Percentiles rank a stretch among this genome's conserved stretches.
Conservation (phyloP, 2,329 filamentous ascomycete genomes). For the Thyridium curvatum region DNA sequence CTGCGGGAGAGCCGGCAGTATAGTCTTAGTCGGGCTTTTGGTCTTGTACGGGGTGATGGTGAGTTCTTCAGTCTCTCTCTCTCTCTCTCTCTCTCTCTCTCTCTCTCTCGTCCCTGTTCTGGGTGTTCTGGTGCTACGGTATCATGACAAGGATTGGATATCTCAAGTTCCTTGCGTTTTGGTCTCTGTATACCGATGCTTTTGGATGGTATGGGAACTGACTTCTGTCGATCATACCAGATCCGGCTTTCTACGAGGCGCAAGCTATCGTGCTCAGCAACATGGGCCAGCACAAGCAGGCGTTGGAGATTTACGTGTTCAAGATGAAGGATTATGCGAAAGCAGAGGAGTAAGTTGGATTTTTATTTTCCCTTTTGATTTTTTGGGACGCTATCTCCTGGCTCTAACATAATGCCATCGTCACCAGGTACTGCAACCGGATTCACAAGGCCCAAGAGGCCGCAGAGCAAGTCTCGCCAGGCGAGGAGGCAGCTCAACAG, state of each 20-base stretch:
- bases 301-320: constrained; percentile 96
- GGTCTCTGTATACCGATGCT: too few relatives aligned
- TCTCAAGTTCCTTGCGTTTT: too few relatives aligned
- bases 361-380: constrained; percentile 3
- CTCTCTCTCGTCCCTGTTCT: not conserved
- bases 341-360: constrained; percentile 81
- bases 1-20: constrained; percentile 73
- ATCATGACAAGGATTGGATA: too few relatives aligned
- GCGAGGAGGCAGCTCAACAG: constrained; percentile 22
- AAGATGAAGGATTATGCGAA: constrained; percentile 81
- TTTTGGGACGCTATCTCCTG: too few relatives aligned
- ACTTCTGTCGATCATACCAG: constrained; percentile 31
- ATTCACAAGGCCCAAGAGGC: constrained; percentile 60
- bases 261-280: constrained; percentile 87
- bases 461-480: constrained; percentile 16
- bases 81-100: not conserved
- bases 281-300: constrained; percentile 93
- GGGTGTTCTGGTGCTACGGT: too few relatives aligned
- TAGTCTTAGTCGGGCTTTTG: constrained; percentile 71
- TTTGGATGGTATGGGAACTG: too few relatives aligned
- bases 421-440: constrained; percentile 86
- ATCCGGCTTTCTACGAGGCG: constrained; percentile 80
- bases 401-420: too few relatives aligned
- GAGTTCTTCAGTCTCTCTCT: constrained; percentile 22
- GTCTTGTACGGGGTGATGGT: constrained; percentile 75